A percentile compares a stretch with the other conserved stretches of the same genome.
Conservation (phyloP, 352 stramenopile species). For the Phytophthora agathidicida region DNA sequence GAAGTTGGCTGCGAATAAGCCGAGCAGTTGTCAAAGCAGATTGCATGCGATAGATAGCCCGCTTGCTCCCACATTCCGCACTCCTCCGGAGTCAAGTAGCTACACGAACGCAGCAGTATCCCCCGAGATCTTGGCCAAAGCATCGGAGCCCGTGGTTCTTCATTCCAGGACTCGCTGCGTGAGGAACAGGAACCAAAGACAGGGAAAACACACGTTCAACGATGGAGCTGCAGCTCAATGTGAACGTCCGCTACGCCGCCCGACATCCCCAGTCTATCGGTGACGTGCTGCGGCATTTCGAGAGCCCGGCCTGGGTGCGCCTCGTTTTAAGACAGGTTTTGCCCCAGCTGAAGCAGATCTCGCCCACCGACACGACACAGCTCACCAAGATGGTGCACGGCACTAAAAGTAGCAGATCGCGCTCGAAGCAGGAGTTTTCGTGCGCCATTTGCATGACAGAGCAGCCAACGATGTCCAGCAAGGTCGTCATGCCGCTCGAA, state of each 20-base stretch:
- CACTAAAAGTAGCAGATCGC: constrained; percentile 12
- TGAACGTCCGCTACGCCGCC: constrained; percentile 12
- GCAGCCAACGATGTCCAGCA: constrained; percentile 37
- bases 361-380: constrained; percentile 16
- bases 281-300: constrained; percentile 25
- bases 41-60: constrained; percentile 30
- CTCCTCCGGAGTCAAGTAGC: constrained; percentile 7
- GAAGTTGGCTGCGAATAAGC: constrained; percentile 7
- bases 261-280: constrained; percentile 2
- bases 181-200: background rate
- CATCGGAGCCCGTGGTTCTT: constrained; percentile 5
- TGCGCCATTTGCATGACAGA: constrained; percentile 90
- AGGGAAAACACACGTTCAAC: too few species aligned
- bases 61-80: constrained; percentile 24
- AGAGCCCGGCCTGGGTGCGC: constrained; percentile 20
- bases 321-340: constrained; percentile 23
- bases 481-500: constrained; percentile 39
- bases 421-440: constrained; percentile 25
- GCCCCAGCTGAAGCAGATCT: constrained; percentile 24
- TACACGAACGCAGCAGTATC: constrained; percentile 5
- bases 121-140: background rate
- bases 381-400: constrained; percentile 35
- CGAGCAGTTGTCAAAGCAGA: constrained; percentile 33
- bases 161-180: constrained; percentile 21
- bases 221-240: constrained; percentile 30